Evolutionary conservation across 129 eudicot species (phyloP).

Genomic region (Arctium minus): DNA sequence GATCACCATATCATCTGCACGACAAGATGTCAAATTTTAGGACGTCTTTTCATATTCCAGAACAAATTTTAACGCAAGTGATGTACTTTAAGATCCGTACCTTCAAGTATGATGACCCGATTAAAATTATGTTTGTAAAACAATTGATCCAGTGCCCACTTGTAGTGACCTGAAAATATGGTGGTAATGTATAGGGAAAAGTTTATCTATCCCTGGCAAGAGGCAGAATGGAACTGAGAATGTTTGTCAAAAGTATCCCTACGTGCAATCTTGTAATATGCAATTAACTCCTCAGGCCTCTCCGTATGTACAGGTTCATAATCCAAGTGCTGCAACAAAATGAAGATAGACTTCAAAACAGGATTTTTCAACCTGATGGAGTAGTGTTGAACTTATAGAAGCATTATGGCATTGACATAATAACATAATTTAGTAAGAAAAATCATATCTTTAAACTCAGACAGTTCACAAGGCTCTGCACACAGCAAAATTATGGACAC

Average conservation of each 20-base stretch:
- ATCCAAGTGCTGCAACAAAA: slow-evolving; percentile 72
- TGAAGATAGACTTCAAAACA: not conserved
- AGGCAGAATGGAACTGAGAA: not conserved
- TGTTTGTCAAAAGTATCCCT: slow-evolving; percentile 18
- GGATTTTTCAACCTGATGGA: not conserved
- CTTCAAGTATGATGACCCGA: slow-evolving; percentile 90
- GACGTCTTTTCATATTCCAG: not conserved
- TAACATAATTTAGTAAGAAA: not conserved
- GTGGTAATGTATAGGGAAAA: not conserved
- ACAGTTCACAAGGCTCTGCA: no score
- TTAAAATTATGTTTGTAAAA: slow-evolving; percentile 72
- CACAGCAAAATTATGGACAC: no score
- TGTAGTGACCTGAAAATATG: slow-evolving; percentile 75
- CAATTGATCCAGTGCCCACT: slow-evolving; percentile 92
- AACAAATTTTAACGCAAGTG: slow-evolving; percentile 3
- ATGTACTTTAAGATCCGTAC: slow-evolving; percentile 22
- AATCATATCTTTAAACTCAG: no score
- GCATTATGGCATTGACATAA: not conserved
- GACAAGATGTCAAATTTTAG: slow-evolving; percentile 1
- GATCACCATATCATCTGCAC: slow-evolving; percentile 95
- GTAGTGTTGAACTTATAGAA: not conserved
- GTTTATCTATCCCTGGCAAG: not conserved
- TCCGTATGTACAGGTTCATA: slow-evolving; percentile 71
- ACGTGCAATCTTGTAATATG: slow-evolving; percentile 98
- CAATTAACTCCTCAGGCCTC: slow-evolving; percentile 93